Evolutionary conservation across 257 asterid genomes (phyloP), one percentile per base, ranked within the genome.

Genomic region (Avicennia marina): DNA sequence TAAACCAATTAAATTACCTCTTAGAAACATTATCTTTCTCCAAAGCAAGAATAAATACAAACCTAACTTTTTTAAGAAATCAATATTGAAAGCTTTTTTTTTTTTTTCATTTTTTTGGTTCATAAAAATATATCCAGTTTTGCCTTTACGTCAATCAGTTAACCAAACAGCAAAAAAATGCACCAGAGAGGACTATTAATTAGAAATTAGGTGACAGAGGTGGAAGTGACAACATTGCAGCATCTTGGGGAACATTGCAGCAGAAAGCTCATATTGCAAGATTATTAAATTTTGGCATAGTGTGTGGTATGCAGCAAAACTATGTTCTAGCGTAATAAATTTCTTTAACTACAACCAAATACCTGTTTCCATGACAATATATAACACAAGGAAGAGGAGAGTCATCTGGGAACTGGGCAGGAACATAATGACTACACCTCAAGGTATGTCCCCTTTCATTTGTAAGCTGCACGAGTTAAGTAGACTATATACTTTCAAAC

Each of bases 321-420:
- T 27, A 50, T 10, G 43, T 39, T 21, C 27, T 24, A 56, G 17
- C 36, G 58, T 9, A 24, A 41, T 48, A 43, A 44, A 72, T 2
- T 58, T 48, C 29, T 31, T 26, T 53, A 20, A 55, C 45, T 56
- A 60, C 46, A 39, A 49, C 4, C 18, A 33, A 45, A 59, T 42
- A 88, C 96, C 98, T 93, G 84, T 93, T 93, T 44, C 99, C 99
- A 64, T 93, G 99, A 77, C 99, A 93, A 79, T 93, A 93, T 63
- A 93, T 68, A 49, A 93, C 99, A 74, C 99, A 93, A 43, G 99
- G 99, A 75, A 89, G 95, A 56, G 94, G 77, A 60, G 80, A 63
- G 64, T 81, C 85, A 31, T 78, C 99, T 2, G 89, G 87, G 61
- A 58, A 70, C 48, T 81, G 78, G 4, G 87, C 70, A 60, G 99